A percentile compares a stretch with the other conserved stretches of the same genome.
These are phyloP conservation scores for Gastrolobium bilobum DNA, from an alignment of 306 rosid species.

Conservation along the genomic window DNA sequence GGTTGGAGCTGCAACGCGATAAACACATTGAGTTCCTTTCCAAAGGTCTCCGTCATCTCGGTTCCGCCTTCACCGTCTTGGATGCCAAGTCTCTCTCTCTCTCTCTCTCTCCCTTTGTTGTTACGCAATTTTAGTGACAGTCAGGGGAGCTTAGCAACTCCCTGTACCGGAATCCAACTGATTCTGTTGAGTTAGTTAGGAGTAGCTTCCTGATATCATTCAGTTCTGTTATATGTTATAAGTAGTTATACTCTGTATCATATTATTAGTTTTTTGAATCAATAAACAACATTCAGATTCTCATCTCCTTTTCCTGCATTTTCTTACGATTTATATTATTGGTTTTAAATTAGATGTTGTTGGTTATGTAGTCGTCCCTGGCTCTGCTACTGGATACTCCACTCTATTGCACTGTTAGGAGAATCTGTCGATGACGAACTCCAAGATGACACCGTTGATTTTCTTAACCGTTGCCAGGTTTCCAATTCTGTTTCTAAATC, in stretches of 20 bases:
- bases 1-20: conserved; percentile 87
- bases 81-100: conserved; percentile 74
- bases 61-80: conserved; percentile 70
- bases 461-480: conserved; percentile 92
- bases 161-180: too few relatives aligned
- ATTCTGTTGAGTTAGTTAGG: too few relatives aligned
- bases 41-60: conserved; percentile 71
- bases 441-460: conserved; percentile 62
- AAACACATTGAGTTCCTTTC: conserved; percentile 70
- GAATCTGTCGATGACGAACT: conserved; percentile 70
- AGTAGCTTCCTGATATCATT: too few relatives aligned
- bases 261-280: too few relatives aligned
- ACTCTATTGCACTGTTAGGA: conserved; percentile 82
- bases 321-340: not conserved
- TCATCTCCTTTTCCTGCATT: too few relatives aligned
- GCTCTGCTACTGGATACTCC: conserved; percentile 94
- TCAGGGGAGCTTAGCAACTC: too few relatives aligned
- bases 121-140: not conserved
- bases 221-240: too few relatives aligned
- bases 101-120: not conserved
- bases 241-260: too few relatives aligned
- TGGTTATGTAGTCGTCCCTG: conserved; percentile 84
- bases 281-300: too few relatives aligned
- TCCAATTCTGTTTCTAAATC: not conserved
- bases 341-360: not conserved